phyloP scores from a whole-genome alignment of 257 asterid species.

The Osmanthus fragrans region DNA sequence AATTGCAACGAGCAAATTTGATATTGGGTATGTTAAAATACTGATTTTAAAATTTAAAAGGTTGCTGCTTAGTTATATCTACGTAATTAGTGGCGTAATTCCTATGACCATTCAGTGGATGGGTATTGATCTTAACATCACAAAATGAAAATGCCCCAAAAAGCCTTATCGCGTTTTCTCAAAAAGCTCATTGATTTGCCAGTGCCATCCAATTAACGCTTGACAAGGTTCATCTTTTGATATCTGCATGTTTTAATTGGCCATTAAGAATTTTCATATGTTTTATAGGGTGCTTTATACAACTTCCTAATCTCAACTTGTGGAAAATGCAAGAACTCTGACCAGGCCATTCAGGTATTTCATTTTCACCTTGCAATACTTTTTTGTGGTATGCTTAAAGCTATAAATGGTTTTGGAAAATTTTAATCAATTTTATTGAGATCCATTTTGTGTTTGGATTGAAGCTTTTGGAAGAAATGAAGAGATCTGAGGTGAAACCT shows the following conservation, averaged over 20 bases:
- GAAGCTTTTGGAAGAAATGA: slow-evolving; percentile 95
- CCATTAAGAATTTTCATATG: neutral
- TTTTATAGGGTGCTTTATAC: slow-evolving; percentile 69
- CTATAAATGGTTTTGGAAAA: slow-evolving; percentile 7
- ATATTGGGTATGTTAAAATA: neutral
- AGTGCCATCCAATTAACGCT: neutral
- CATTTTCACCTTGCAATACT: slow-evolving; percentile 12
- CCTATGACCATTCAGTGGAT: neutral
- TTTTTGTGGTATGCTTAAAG: slow-evolving; percentile 7
- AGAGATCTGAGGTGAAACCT: slow-evolving; percentile 81
- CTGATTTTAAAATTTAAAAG: neutral
- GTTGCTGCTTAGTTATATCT: neutral
- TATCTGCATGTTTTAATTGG: neutral
- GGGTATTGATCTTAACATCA: neutral
- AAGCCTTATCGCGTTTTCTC: neutral
- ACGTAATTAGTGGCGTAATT: neutral
- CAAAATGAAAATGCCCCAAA: neutral
- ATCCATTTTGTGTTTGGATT: slow-evolving; percentile 26
- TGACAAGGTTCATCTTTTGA: neutral
- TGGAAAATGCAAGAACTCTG: slow-evolving; percentile 86
- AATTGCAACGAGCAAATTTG: neutral
- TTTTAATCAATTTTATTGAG: slow-evolving; percentile 12
- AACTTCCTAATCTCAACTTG: slow-evolving; percentile 88
- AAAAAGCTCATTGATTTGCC: neutral
- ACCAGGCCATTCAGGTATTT: slow-evolving; percentile 76